Base-by-base conservation (phyloP, 2,329 filamentous ascomycete species). In the Calonectria pseudoreteaudii region DNA sequence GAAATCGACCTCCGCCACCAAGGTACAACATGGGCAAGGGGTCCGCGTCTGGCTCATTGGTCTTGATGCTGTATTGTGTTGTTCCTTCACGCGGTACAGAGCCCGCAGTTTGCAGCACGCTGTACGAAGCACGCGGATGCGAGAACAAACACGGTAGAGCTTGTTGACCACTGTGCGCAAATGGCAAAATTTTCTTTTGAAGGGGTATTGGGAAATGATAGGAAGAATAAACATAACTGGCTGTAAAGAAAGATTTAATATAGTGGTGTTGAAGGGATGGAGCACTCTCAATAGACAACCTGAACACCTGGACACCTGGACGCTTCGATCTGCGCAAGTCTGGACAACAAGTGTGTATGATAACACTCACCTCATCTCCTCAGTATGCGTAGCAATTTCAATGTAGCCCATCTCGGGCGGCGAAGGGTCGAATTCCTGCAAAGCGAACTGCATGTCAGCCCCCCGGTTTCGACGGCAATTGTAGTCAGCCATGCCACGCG, bases 351-450 rank as follows among this genome's bases (percentile, higher is more conserved):
- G 34, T 71, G 8, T 47, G 44, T 47, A 34, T 71, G 71, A 60
- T 50, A 50, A 60, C 58, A 88, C 89, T 82, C 83, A 91, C 89
- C 89, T 89, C 85, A 90, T 89, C 81, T 91, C 89, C 87, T 81
- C 83, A 38, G 85, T 81, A 78, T 87, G 85, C 66, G 86, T 83
- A 69, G 86, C 86, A 79, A 90, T 86, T 68, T 89, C 88, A 81
- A 90, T 86, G 81, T 90, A 91, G 79, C 90, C 88, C 82, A 90
- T 85, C 82, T 87, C 88, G 79, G 82, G 84, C 83, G 88, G 86
- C 83, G 89, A 88, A 82, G 88, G 86, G 83, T 89, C 87, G 84
- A 89, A 90, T 81, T 90, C 89, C 88, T 90, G 86, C 82, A 86
- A 79, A 77, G 82, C 75, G 71, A 75, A 75, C 66, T 70, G 69